These are phyloP conservation scores for Termitomyces sp. DNA, from an alignment of 768 basidiomycete genomes.

Conservation along the genomic window DNA sequence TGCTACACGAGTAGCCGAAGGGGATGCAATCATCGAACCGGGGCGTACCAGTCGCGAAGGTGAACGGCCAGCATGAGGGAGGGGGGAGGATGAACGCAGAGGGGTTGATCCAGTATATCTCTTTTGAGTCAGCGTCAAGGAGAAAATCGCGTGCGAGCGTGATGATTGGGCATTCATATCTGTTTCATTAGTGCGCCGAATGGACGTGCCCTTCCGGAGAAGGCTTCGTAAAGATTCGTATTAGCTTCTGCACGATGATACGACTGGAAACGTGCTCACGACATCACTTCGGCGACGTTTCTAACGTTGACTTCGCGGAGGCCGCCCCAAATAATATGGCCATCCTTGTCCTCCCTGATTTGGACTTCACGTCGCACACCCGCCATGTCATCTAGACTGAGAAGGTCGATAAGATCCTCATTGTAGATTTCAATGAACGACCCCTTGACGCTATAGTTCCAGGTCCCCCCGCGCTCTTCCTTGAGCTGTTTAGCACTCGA, in stretches of 20 bases:
- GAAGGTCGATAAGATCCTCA: conserved; percentile 95
- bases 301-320: conserved; percentile 89
- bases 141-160: conserved; percentile 98
- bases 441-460: conserved; percentile 80
- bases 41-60: conserved; percentile 77
- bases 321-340: conserved; percentile 96
- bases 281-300: conserved; percentile 87
- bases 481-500: conserved; percentile 69
- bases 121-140: conserved; percentile 89
- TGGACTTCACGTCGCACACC: conserved; percentile 82
- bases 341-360: conserved; percentile 96
- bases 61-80: conserved; percentile 71
- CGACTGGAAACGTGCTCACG: conserved; percentile 45
- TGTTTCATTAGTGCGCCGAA: conserved; percentile 93
- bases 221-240: conserved; percentile 44
- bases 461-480: conserved; percentile 69
- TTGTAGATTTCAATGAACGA: conserved; percentile 99
- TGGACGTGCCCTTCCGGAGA: conserved; percentile 84
- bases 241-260: conserved; percentile 3
- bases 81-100: conserved; percentile 73
- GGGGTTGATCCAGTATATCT: conserved; percentile 70
- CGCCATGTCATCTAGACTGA: conserved; percentile 66
- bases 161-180: conserved; percentile 99
- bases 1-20: conserved; percentile 49
- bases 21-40: conserved; percentile 65